Percentiles rank a stretch among this genome's conserved stretches.
phyloP scores from a whole-genome alignment of 805 yeast genomes.

The Vanderwaltozyma tropicalis region DNA sequence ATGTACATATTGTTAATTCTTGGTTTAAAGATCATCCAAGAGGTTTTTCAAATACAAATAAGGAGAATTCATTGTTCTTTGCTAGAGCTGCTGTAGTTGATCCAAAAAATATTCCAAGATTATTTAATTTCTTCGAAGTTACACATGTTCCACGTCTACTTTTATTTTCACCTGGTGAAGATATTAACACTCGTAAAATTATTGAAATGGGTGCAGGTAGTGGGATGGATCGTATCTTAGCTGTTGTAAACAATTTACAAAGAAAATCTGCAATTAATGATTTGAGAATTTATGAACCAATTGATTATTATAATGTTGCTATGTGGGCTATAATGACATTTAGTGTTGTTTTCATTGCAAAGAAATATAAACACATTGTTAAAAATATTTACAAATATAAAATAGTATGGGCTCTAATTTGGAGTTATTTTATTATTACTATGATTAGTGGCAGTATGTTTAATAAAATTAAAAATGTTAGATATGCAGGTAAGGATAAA shows the following conservation, averaged over 20 bases:
- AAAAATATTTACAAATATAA: conserved; percentile 36
- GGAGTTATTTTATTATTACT: conserved; percentile 50
- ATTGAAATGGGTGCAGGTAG: conserved; percentile 22
- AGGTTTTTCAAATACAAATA: conserved; percentile 26
- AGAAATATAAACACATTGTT: conserved; percentile 30
- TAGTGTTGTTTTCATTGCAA: conserved; percentile 24
- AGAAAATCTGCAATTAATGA: conserved; percentile 16
- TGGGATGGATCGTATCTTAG: conserved; percentile 27
- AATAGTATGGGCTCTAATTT: conserved; percentile 59
- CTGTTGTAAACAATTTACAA: conserved; percentile 22
- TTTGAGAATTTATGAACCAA: conserved; percentile 28
- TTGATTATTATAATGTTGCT: conserved; percentile 30
- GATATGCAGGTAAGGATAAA: conserved; percentile 34
- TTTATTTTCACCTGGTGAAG: conserved; percentile 46
- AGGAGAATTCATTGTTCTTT: conserved; percentile 40
- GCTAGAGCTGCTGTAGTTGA: conserved; percentile 66
- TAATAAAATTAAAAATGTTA: conserved; percentile 69
- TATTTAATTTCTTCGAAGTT: conserved; percentile 35
- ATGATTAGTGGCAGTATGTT: conserved; percentile 90
- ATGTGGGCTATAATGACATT: conserved; percentile 29
- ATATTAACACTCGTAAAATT: conserved; percentile 10
- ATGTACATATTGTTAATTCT: conserved; percentile 47
- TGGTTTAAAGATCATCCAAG: conserved; percentile 51
- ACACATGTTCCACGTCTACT: conserved; percentile 71
- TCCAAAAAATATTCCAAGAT: conserved; percentile 40